phyloP scores from a whole-genome alignment of 2,329 filamentous ascomycete species.

The Pseudogymnoascus sp. region DNA sequence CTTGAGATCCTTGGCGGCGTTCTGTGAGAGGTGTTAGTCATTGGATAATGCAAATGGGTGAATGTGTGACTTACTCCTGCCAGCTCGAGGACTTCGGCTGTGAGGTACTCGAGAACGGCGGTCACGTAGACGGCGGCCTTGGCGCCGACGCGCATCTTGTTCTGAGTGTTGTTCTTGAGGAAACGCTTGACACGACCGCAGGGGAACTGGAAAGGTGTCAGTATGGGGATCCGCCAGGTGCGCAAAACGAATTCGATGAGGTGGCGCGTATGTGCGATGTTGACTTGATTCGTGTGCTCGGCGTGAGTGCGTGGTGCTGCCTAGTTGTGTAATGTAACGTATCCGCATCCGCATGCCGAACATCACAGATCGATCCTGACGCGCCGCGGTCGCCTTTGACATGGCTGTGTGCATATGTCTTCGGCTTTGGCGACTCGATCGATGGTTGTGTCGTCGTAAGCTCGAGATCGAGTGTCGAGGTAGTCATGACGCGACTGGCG shows the following conservation, averaged over 20 bases:
- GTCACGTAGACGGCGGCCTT: slow-evolving; percentile 98
- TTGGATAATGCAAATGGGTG: not conserved
- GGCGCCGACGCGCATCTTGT: slow-evolving; percentile 98
- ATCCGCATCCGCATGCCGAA: not conserved
- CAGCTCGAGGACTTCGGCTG: slow-evolving; percentile 93
- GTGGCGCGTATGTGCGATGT: not conserved
- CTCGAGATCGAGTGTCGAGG: not conserved
- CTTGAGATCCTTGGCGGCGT: slow-evolving; percentile 98
- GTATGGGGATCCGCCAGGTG: slow-evolving; percentile 13
- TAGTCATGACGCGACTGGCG: slow-evolving; percentile 13
- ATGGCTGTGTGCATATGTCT: not conserved
- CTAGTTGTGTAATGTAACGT: not conserved
- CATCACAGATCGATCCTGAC: not conserved
- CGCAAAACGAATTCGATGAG: not conserved
- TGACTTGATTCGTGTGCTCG: not conserved
- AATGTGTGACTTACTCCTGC: slow-evolving; percentile 59
- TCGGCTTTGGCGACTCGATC: not conserved
- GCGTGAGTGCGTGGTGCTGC: not conserved
- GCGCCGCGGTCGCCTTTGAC: not conserved
- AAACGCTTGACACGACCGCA: slow-evolving; percentile 99
- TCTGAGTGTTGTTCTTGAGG: slow-evolving; percentile 97
- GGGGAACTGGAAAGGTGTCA: slow-evolving; percentile 63
- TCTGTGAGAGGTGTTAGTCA: slow-evolving; percentile 38
- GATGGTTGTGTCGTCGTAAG: not conserved
- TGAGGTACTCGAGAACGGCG: slow-evolving; percentile 94